Base-by-base conservation (phyloP, 345 rosid genomes). In the Excoecaria agallocha region DNA sequence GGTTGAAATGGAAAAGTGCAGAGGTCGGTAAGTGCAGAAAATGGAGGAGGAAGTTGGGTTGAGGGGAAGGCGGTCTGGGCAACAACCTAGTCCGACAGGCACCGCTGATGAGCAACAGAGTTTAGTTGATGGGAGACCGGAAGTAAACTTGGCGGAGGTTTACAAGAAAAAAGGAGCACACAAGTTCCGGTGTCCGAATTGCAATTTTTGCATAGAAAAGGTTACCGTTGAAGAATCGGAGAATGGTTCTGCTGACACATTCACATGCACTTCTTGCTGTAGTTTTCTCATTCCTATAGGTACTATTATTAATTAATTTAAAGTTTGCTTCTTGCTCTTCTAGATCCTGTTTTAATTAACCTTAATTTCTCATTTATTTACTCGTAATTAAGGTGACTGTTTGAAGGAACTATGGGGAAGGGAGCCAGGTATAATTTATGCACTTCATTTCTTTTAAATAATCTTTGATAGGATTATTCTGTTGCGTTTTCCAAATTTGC, bases 241-340 rank as follows among this genome's bases (percentile, higher is more conserved):
- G 19, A 24, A 22, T 12, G 51, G 19, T 59, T 17, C 6, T 35
- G 52, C 22, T 17, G 25, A 12, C 25, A 8, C 6, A 20, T 30
- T 70, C 75, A 38, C 22, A 70, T 70, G 79, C 69, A 16, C 80
- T 6, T 54, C 69, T 11, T 71, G 80, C 75, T 77, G 71, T 48
- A 54, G 70, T 49, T 77, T 65, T 58, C 67, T 77, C 71, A 48
- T 65, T 37, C 71, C 61, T 52, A 57, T 37, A 25, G 79, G 79
- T 76, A 16, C 55, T 22, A 10, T 11, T 24, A 25, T 11, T 24
- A 25, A 6, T 56, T 7, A n/a, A 19, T 6, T 41, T 43, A 43
- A 43, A 9, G 51, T 65, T 13, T 0, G 3, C 6, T 19, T 43
- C 10, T 12, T n/a, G 35, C 22, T 37, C 17, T 1, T 63, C 3